These are phyloP conservation scores for Candida sp. DNA, from an alignment of 1,139 yeast genomes.

Conservation along the genomic window DNA sequence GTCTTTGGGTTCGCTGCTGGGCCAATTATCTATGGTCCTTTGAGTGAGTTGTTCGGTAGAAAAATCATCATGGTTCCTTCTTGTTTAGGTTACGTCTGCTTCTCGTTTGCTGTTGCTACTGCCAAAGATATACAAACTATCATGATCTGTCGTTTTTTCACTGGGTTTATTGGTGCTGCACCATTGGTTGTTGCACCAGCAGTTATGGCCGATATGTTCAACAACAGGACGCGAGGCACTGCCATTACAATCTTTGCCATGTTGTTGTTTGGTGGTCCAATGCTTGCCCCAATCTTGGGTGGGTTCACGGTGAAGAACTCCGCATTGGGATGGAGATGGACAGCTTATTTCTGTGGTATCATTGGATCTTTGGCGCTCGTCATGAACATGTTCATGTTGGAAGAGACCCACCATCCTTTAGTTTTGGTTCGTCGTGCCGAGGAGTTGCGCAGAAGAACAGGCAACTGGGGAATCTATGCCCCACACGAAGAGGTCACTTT, in stretches of 20 bases:
- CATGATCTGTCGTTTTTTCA: constrained; percentile 45
- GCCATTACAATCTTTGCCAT: constrained; percentile 38
- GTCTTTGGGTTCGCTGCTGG: constrained; percentile 52
- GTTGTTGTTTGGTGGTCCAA: constrained; percentile 50
- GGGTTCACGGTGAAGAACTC: constrained; percentile 38
- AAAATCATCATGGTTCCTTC: constrained; percentile 32
- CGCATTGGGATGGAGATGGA: constrained; percentile 61
- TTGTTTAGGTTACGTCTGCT: constrained; percentile 34
- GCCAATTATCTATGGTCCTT: constrained; percentile 47
- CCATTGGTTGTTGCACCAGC: constrained; percentile 51
- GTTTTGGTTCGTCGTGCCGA: constrained; percentile 65
- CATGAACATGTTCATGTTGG: constrained; percentile 32
- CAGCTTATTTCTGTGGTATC: constrained; percentile 56
- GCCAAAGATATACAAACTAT: constrained; percentile 42
- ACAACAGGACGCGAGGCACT: constrained; percentile 36
- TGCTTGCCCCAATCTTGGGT: constrained; percentile 47
- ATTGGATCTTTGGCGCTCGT: constrained; percentile 41
- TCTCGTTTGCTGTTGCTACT: constrained; percentile 44
- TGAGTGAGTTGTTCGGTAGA: constrained; percentile 46
- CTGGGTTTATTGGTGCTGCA: constrained; percentile 46
- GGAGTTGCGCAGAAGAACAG: constrained; percentile 56
- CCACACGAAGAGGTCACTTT: constrained; percentile 77
- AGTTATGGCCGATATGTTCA: constrained; percentile 43
- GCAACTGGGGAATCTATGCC: constrained; percentile 84
- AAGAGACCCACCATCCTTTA: constrained; percentile 55